A percentile compares a stretch with the other conserved stretches of the same genome.
Conservation (phyloP, 176 grass and related monocot genomes). For the Elaeis guineensis region DNA sequence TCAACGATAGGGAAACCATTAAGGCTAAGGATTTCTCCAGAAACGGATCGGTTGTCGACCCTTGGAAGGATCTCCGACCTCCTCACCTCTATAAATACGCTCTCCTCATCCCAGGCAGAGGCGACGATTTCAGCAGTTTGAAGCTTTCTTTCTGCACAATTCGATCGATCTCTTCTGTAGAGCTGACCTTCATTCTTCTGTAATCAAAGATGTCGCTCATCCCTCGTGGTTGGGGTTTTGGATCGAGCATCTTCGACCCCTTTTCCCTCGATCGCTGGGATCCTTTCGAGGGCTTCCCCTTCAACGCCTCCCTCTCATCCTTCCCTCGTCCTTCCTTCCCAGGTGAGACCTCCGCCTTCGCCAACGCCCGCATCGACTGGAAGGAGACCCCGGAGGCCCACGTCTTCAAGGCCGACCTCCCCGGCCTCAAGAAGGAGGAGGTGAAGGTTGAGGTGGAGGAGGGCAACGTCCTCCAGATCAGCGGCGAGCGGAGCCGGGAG, state of each 20-base stretch:
- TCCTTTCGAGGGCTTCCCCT: neutral
- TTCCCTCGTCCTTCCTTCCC: neutral
- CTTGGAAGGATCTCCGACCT: too few relatives aligned
- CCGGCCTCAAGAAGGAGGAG: constrained; percentile 1
- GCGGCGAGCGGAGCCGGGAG: constrained; percentile 1
- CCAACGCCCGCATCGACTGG: neutral
- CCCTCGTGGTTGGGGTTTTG: neutral
- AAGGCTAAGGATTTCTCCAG: too few relatives aligned
- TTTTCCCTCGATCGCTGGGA: neutral
- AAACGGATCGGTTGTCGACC: too few relatives aligned
- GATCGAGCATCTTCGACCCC: neutral
- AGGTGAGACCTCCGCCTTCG: neutral
- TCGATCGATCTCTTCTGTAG: too few relatives aligned
- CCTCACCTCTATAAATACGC: too few relatives aligned
- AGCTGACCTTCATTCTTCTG: too few relatives aligned
- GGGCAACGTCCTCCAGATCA: neutral
- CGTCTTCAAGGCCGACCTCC: constrained; percentile 2
- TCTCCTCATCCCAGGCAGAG: too few relatives aligned
- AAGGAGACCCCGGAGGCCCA: constrained; percentile 4
- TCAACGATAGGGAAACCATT: too few relatives aligned
- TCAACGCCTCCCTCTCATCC: neutral
- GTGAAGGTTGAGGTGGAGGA: neutral
- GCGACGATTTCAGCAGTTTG: too few relatives aligned
- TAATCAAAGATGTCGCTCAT: neutral
- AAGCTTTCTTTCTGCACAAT: too few relatives aligned